Evolutionary conservation across 2,329 filamentous ascomycete species (phyloP).

Genomic region (Ophiobolus disseminans): DNA sequence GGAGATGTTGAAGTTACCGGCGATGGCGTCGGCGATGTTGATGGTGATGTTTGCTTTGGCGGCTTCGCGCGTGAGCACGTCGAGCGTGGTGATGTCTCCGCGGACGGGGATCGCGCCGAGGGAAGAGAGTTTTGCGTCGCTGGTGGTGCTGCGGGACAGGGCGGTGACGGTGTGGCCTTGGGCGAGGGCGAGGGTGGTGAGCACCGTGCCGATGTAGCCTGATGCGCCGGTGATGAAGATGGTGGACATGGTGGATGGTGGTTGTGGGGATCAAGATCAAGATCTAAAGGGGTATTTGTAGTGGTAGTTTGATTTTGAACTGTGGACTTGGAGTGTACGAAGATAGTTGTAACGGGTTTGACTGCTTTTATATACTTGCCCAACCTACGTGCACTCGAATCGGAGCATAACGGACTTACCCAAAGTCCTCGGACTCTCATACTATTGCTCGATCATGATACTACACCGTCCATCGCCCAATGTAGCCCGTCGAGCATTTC

Average conservation of each 20-base stretch:
- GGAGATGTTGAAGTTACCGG: slow-evolving; percentile 1
- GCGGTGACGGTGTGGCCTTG: slow-evolving; percentile 52
- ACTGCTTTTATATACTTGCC: too few relatives aligned
- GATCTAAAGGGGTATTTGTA: neutral
- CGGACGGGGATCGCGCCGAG: slow-evolving; percentile 51
- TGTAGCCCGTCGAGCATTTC: too few relatives aligned
- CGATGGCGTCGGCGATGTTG: slow-evolving; percentile 45
- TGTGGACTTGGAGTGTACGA: too few relatives aligned
- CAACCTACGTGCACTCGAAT: too few relatives aligned
- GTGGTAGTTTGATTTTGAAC: neutral
- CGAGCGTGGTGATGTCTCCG: slow-evolving; percentile 50
- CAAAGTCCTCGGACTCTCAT: too few relatives aligned
- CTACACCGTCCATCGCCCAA: too few relatives aligned
- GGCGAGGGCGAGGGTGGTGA: slow-evolving; percentile 46
- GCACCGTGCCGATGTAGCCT: slow-evolving; percentile 19
- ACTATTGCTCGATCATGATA: too few relatives aligned
- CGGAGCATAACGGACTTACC: too few relatives aligned
- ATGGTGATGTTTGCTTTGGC: slow-evolving; percentile 54
- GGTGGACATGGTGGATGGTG: neutral
- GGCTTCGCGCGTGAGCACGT: slow-evolving; percentile 49
- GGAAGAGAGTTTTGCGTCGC: slow-evolving; percentile 44
- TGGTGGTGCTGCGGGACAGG: slow-evolving; percentile 49
- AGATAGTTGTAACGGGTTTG: too few relatives aligned
- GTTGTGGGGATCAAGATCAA: neutral
- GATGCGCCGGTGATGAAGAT: slow-evolving; percentile 25